phyloP scores from a whole-genome alignment of 2,329 filamentous ascomycete species.

The Nothophaeocryptopus gaeumannii region DNA sequence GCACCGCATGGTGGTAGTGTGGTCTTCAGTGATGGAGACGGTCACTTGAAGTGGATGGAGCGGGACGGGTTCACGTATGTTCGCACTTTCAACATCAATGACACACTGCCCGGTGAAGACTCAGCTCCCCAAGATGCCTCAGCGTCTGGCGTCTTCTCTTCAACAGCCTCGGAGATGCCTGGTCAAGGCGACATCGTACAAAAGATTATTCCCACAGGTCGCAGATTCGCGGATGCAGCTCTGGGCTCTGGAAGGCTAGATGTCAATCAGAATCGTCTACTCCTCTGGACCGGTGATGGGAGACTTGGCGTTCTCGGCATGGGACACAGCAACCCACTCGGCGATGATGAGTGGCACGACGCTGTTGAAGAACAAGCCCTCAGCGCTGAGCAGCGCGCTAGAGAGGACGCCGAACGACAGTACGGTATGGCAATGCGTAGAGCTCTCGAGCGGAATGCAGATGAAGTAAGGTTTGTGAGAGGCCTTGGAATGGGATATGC shows the following conservation, averaged over 20 bases:
- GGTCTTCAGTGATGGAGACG: slow-evolving; percentile 79
- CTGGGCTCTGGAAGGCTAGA: slow-evolving; percentile 23
- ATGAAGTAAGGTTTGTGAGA: slow-evolving; percentile 72
- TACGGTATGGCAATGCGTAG: slow-evolving; percentile 71
- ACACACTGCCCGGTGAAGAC: slow-evolving; percentile 18
- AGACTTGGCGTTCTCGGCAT: slow-evolving; percentile 67
- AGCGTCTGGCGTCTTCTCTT: slow-evolving; percentile 27
- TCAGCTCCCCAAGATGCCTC: slow-evolving; percentile 18
- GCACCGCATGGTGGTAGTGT: slow-evolving; percentile 77
- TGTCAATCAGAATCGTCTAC: slow-evolving; percentile 59
- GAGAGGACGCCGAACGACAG: slow-evolving; percentile 55
- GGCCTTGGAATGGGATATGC: slow-evolving; percentile 55
- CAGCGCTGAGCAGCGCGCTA: slow-evolving; percentile 45
- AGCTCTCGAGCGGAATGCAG: slow-evolving; percentile 72
- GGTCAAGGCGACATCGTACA: slow-evolving; percentile 68
- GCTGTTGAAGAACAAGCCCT: slow-evolving; percentile 42
- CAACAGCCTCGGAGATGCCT: slow-evolving; percentile 22
- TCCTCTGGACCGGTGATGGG: slow-evolving; percentile 83
- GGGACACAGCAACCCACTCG: slow-evolving; percentile 37
- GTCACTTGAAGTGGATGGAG: slow-evolving; percentile 86
- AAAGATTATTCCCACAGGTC: slow-evolving; percentile 64
- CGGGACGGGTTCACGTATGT: slow-evolving; percentile 65
- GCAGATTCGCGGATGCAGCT: not conserved
- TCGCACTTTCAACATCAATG: slow-evolving; percentile 58
- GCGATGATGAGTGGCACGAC: slow-evolving; percentile 36